A percentile compares a stretch with the other conserved stretches of the same genome.
phyloP scores from a whole-genome alignment of 2,329 filamentous ascomycete species.

The Arthrinium phaeospermum region DNA sequence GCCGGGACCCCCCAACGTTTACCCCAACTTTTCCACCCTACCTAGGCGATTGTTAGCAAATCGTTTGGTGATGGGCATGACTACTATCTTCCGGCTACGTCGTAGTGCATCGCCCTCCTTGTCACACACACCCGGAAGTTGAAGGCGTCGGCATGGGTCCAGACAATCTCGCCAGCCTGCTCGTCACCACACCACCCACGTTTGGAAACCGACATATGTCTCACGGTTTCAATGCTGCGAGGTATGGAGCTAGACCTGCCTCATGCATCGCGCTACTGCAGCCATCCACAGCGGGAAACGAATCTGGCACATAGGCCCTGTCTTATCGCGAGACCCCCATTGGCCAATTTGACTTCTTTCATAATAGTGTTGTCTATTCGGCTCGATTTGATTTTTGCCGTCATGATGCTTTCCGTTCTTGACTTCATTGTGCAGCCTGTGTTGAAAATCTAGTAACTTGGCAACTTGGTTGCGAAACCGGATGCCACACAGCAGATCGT shows the following conservation, averaged over 20 bases:
- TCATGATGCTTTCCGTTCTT: conserved; percentile 10
- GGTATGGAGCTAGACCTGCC: conserved; percentile 3
- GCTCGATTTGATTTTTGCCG: conserved; percentile 6
- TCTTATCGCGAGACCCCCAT: conserved; percentile 16
- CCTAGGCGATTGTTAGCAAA: conserved; percentile 17
- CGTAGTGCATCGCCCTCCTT: conserved; percentile 5
- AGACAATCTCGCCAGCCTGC: conserved; percentile 1
- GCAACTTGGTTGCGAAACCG: neutral
- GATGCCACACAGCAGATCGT: neutral
- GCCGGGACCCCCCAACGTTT: conserved; percentile 4
- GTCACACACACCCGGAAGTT: neutral
- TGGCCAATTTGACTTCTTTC: conserved; percentile 7
- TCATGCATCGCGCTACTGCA: conserved; percentile 17
- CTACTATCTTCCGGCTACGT: conserved; percentile 15
- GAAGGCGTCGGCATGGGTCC: neutral
- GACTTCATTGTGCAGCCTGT: neutral
- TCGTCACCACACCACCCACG: neutral
- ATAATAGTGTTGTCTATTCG: conserved; percentile 9
- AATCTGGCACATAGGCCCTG: conserved; percentile 18
- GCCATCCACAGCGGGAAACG: neutral
- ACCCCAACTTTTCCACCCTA: conserved; percentile 1
- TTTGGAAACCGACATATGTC: neutral
- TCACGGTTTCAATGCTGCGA: neutral
- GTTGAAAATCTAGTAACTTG: neutral
- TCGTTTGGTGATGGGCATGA: conserved; percentile 20